Evolutionary conservation across 257 asterid genomes (phyloP), one percentile per base, ranked within the genome.

Genomic region (Capsicum baccatum): DNA sequence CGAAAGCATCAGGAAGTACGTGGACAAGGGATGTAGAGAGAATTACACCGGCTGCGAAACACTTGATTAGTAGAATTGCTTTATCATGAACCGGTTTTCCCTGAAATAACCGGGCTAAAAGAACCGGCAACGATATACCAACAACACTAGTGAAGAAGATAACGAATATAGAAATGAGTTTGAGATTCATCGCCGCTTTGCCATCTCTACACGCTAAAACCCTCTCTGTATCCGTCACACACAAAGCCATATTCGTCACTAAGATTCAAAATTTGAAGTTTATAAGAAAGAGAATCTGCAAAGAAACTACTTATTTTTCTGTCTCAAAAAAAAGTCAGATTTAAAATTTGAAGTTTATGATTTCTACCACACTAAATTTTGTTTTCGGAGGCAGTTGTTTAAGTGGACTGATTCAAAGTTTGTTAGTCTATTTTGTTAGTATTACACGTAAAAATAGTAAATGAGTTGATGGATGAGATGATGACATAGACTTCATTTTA

Each of bases 1-100:
- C 84, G 59, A 67, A 89, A 3, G 91, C 91, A 44, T 89, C 90
- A 1, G 91, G 91, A n/a, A 89, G 83, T 9, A 89, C 90, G 64
- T 89, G 91, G 6, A 87, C 89, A 8, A 89, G 86, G 3, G 91
- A 87, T 3, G 91, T 89, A 5, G 91, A 89, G 2, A 89, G 78
- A 15, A 89, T 89, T 3, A 89, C 90, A 5, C 91, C 89, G 9
- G 90, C 90, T 5, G 90, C 90, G 67, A 89, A 87, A 60, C 91
- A 89, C 62, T 89, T 87, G 85, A 89, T 89, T 11, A 87, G 33
- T 16, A 89, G 52, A 2, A 87, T 83, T 9, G 90, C 90, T 59
- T 87, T 89, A 62, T 89, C 91, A 71, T 89, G 87, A 19, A 83
- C 88, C 2, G 90, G 85, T 78, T 85, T 89, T 0, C 91, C 90